These are phyloP conservation scores for Magnolia changhungtana DNA, from an alignment of 164 flowering plant genomes.

Conservation along the genomic window DNA sequence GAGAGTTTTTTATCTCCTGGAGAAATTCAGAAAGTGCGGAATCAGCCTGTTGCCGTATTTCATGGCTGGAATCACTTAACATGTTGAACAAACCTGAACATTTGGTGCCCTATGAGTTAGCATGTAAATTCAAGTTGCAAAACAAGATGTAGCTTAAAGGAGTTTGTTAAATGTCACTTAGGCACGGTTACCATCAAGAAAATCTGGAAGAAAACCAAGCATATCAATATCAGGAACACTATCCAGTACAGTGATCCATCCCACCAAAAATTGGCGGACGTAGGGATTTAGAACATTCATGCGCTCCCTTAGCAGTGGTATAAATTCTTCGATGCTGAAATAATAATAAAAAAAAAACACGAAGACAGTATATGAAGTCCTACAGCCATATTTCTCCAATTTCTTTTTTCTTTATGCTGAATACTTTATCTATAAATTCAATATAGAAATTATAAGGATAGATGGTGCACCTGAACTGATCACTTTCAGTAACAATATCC, in stretches of 20 bases:
- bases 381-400: not conserved
- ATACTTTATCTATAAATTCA: constrained; percentile 2
- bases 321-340: constrained; percentile 95
- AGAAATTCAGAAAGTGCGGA: constrained; percentile 98
- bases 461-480: constrained; percentile 83
- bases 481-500: constrained; percentile 99
- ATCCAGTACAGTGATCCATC: constrained; percentile 98
- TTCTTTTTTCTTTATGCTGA: not conserved
- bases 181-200: constrained; percentile 84
- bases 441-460: constrained; percentile 10
- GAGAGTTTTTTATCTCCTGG: constrained; percentile 95
- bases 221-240: constrained; percentile 98
- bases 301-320: constrained; percentile 91
- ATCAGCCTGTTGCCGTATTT: constrained; percentile 97
- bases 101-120: not conserved
- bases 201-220: constrained; percentile 99
- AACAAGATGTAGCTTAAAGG: not conserved
- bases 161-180: not conserved
- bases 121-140: not conserved
- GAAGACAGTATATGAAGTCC: constrained; percentile 7
- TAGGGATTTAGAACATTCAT: constrained; percentile 89
- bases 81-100: constrained; percentile 87
- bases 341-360: constrained; percentile 14
- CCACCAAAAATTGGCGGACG: constrained; percentile 97
- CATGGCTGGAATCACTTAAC: constrained; percentile 96